Evolutionary conservation across 2,329 filamentous ascomycete genomes (phyloP).

Genomic region (Hypoxylon sp.): DNA sequence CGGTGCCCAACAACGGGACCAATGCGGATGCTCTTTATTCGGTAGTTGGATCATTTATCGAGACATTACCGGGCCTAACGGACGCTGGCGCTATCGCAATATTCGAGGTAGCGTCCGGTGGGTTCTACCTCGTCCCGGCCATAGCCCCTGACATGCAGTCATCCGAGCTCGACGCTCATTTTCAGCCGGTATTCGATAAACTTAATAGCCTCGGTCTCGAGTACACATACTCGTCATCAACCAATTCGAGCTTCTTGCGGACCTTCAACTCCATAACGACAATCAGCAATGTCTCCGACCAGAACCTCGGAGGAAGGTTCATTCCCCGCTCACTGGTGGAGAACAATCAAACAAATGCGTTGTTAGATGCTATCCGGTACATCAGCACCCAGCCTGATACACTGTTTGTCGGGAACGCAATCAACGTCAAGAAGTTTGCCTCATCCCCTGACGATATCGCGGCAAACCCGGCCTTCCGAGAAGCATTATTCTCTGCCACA

Average conservation of each 20-base stretch:
- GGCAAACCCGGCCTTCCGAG: constrained; percentile 6
- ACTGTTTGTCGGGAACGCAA: not conserved
- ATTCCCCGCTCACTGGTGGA: constrained; percentile 1
- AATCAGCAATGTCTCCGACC: not conserved
- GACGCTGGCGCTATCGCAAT: not conserved
- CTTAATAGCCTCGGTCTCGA: not conserved
- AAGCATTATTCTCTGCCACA: constrained; percentile 3
- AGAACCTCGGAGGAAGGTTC: constrained; percentile 5
- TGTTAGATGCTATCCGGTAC: not conserved
- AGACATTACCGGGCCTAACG: not conserved
- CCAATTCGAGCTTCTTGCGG: not conserved
- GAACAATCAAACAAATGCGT: not conserved
- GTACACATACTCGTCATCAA: not conserved
- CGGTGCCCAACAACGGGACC: not conserved
- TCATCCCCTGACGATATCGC: not conserved
- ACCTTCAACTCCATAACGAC: not conserved
- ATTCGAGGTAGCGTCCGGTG: not conserved
- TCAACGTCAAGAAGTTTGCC: not conserved
- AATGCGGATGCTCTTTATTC: not conserved
- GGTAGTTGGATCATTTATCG: not conserved
- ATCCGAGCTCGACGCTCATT: not conserved
- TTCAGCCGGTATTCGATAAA: not conserved
- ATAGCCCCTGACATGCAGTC: not conserved
- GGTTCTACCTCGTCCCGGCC: not conserved
- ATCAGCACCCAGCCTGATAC: not conserved